A percentile compares a stretch with the other conserved stretches of the same genome.
These are phyloP conservation scores for Allium cepa DNA, from an alignment of 106 monocot species.

Conservation along the genomic window DNA sequence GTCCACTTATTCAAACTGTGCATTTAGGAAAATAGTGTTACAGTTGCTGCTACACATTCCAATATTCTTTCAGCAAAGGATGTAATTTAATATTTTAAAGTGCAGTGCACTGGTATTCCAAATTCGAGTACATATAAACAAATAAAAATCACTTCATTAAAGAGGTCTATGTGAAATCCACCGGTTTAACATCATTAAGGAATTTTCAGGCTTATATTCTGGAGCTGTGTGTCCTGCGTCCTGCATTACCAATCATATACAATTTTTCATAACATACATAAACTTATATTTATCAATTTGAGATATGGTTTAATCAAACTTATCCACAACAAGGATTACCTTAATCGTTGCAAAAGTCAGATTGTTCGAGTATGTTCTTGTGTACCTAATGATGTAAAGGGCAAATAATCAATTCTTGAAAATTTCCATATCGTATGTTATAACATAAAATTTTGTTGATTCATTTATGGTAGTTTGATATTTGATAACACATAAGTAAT, in stretches of 20 bases:
- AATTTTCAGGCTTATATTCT: slow-evolving; percentile 6
- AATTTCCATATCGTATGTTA: too few species aligned
- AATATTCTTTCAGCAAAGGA: too few species aligned
- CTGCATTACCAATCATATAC: neutral
- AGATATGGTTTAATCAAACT: neutral
- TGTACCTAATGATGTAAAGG: slow-evolving; percentile 24
- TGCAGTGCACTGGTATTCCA: too few species aligned
- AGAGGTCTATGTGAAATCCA: slow-evolving; percentile 9
- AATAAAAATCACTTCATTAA: neutral
- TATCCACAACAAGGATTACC: slow-evolving; percentile 6
- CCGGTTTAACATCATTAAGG: neutral
- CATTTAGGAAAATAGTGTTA: too few species aligned
- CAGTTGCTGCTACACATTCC: too few species aligned
- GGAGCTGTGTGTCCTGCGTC: slow-evolving; percentile 12
- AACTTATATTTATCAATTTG: neutral
- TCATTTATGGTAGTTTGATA: too few species aligned
- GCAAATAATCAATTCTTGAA: too few species aligned
- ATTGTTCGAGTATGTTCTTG: slow-evolving; percentile 40
- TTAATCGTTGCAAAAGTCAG: slow-evolving; percentile 71
- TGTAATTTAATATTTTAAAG: too few species aligned
- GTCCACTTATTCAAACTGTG: too few species aligned
- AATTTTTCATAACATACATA: neutral
- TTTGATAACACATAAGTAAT: too few species aligned
- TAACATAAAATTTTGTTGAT: too few species aligned
- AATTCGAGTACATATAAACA: too few species aligned